Percentiles rank a stretch among this genome's conserved stretches.
phyloP scores from a whole-genome alignment of 2,329 filamentous ascomycete genomes.

The Daldinia eschscholtzii region DNA sequence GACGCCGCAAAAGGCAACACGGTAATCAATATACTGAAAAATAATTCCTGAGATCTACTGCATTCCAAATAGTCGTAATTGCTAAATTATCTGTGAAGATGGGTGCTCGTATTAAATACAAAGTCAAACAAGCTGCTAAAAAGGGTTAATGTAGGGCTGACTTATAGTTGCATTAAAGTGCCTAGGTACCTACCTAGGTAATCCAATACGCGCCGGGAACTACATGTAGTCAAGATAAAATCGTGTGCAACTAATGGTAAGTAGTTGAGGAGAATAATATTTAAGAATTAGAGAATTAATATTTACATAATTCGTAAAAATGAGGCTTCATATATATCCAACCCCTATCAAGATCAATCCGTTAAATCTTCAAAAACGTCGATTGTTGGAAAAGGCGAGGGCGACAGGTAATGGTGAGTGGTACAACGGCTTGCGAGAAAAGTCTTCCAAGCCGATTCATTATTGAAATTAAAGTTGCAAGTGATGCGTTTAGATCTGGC shows the following conservation, averaged over 20 bases:
- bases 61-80: not conserved
- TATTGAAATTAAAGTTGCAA: slow-evolving; percentile 6
- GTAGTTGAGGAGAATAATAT: not conserved
- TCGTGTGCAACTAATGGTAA: not conserved
- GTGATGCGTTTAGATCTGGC: slow-evolving; percentile 6
- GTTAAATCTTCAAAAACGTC: slow-evolving; percentile 8
- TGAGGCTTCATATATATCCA: not conserved
- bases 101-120: not conserved
- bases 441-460: not conserved
- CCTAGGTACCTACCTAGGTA: too few species aligned
- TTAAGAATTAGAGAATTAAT: slow-evolving; percentile 11
- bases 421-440: slow-evolving; percentile 7
- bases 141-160: not conserved
- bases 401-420: slow-evolving; percentile 6
- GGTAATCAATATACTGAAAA: slow-evolving; percentile 14
- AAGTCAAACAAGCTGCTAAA: not conserved
- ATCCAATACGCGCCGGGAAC: not conserved
- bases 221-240: not conserved
- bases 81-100: not conserved
- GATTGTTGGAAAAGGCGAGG: slow-evolving; percentile 4
- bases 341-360: not conserved
- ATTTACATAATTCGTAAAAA: slow-evolving; percentile 6
- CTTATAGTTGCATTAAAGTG: not conserved
- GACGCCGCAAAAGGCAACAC: slow-evolving; percentile 5
- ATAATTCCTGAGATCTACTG: not conserved